These are phyloP conservation scores for Acarospora socialis DNA, from an alignment of 2,329 filamentous ascomycete species.

Conservation along the genomic window DNA sequence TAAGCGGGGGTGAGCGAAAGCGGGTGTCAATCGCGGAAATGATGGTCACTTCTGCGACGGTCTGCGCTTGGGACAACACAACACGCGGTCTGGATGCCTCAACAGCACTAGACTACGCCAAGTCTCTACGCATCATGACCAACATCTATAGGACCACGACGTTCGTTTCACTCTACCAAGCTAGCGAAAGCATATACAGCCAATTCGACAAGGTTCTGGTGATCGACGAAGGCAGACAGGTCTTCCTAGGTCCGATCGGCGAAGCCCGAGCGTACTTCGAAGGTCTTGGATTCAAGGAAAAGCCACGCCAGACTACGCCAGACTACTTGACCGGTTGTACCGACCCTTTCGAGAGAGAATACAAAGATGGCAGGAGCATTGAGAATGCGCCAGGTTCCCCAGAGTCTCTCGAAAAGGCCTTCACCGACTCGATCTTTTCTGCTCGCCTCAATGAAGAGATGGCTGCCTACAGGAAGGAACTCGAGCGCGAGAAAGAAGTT, in stretches of 20 bases:
- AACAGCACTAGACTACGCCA: constrained; percentile 52
- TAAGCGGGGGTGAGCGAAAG: constrained; percentile 67
- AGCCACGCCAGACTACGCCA: constrained; percentile 63
- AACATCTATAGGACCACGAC: constrained; percentile 74
- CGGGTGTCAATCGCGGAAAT: constrained; percentile 73
- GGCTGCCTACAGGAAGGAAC: constrained; percentile 47
- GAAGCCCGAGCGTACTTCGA: constrained; percentile 65
- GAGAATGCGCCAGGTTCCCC: constrained; percentile 55
- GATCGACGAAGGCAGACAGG: constrained; percentile 60
- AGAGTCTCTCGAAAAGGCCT: constrained; percentile 53
- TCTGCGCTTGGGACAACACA: constrained; percentile 64
- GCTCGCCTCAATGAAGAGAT: constrained; percentile 50
- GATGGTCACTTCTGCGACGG: constrained; percentile 58
- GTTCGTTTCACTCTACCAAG: constrained; percentile 76
- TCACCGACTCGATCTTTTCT: constrained; percentile 48
- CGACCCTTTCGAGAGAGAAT: constrained; percentile 69
- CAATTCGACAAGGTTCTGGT: constrained; percentile 76
- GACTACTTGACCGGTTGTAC: constrained; percentile 75
- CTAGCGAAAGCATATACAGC: constrained; percentile 65
- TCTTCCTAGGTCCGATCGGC: constrained; percentile 56
- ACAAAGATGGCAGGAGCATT: constrained; percentile 50
- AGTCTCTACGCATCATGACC: constrained; percentile 63
- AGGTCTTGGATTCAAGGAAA: constrained; percentile 56
- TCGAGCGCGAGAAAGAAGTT: constrained; percentile 50
- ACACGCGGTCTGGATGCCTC: constrained; percentile 55